phyloP scores from a whole-genome alignment of 2,329 filamentous ascomycete genomes.

The Alternaria brassicae region DNA sequence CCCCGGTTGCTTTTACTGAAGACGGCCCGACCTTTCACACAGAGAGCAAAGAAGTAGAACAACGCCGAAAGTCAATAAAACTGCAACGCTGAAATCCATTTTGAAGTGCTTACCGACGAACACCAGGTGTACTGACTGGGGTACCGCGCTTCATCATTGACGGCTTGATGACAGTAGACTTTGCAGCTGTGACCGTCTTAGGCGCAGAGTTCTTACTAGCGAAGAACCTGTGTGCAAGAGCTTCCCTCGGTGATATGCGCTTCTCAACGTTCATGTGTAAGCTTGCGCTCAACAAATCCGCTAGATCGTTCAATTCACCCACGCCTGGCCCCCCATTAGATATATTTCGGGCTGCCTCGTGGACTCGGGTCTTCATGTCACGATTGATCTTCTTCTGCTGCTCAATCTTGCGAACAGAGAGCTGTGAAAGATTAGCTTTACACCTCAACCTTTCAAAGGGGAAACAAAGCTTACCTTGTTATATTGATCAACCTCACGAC shows the following conservation, averaged over 20 bases:
- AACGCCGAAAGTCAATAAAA: background rate
- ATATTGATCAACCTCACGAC: conserved; percentile 70
- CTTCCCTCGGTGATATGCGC: conserved; percentile 84
- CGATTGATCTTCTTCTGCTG: conserved; percentile 65
- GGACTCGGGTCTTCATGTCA: conserved; percentile 81
- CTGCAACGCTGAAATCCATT: conserved; percentile 2
- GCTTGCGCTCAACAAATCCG: conserved; percentile 87
- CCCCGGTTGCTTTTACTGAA: background rate
- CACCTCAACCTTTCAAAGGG: background rate
- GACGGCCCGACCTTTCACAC: background rate
- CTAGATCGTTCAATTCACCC: conserved; percentile 81
- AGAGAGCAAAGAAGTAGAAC: conserved; percentile 1
- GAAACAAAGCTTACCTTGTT: conserved; percentile 35
- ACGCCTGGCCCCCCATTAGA: conserved; percentile 68
- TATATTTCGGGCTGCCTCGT: conserved; percentile 74
- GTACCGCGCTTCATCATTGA: conserved; percentile 32
- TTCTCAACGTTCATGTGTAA: conserved; percentile 91
- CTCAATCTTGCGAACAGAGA: conserved; percentile 70
- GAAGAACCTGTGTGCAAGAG: conserved; percentile 89
- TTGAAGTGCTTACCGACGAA: conserved; percentile 24
- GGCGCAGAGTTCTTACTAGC: conserved; percentile 37
- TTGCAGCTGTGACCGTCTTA: conserved; percentile 19
- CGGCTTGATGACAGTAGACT: conserved; percentile 38
- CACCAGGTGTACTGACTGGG: conserved; percentile 16
- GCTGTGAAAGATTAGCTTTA: conserved; percentile 56